Percentiles rank a stretch among this genome's conserved stretches.
phyloP scores from a whole-genome alignment of 495 filamentous ascomycete genomes.

The Aspergillus bridgeri region DNA sequence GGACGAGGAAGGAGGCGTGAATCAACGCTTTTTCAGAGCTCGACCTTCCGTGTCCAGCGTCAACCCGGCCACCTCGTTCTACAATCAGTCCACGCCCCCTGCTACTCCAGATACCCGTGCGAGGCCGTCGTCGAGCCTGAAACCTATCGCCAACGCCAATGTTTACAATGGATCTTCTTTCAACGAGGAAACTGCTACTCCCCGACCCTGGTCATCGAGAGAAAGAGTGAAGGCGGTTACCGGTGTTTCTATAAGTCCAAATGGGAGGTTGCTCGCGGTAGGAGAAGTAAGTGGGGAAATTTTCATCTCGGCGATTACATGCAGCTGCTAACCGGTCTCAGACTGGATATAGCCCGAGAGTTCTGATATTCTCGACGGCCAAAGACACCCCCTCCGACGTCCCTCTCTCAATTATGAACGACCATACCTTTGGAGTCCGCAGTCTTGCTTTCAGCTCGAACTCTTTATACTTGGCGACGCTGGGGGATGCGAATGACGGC shows the following conservation, averaged over 20 bases:
- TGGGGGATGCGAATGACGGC: slow-evolving; percentile 86
- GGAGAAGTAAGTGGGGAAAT: slow-evolving; percentile 65
- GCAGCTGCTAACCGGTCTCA: slow-evolving; percentile 22
- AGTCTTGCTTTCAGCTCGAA: slow-evolving; percentile 87
- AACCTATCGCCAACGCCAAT: slow-evolving; percentile 27
- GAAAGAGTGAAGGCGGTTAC: slow-evolving; percentile 94
- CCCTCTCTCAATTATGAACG: slow-evolving; percentile 79
- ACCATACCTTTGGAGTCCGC: slow-evolving; percentile 87
- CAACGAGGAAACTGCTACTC: slow-evolving; percentile 57
- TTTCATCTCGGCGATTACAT: background rate
- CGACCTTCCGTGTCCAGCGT: slow-evolving; percentile 72
- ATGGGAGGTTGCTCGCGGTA: slow-evolving; percentile 85
- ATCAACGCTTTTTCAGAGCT: slow-evolving; percentile 87
- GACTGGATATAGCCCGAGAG: slow-evolving; percentile 89
- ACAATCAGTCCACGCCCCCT: slow-evolving; percentile 60
- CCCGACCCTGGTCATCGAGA: slow-evolving; percentile 76
- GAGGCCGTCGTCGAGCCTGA: slow-evolving; percentile 31
- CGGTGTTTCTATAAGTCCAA: slow-evolving; percentile 85
- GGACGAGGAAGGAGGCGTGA: slow-evolving; percentile 64
- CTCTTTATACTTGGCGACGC: slow-evolving; percentile 80
- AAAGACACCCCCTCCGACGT: slow-evolving; percentile 72
- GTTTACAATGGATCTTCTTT: slow-evolving; percentile 35
- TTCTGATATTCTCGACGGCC: slow-evolving; percentile 80
- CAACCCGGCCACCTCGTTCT: slow-evolving; percentile 51
- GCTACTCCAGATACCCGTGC: slow-evolving; percentile 41